Conservation (phyloP, 1,284 basidiomycete genomes). For the Erythrobasidium hasegawianum region DNA sequence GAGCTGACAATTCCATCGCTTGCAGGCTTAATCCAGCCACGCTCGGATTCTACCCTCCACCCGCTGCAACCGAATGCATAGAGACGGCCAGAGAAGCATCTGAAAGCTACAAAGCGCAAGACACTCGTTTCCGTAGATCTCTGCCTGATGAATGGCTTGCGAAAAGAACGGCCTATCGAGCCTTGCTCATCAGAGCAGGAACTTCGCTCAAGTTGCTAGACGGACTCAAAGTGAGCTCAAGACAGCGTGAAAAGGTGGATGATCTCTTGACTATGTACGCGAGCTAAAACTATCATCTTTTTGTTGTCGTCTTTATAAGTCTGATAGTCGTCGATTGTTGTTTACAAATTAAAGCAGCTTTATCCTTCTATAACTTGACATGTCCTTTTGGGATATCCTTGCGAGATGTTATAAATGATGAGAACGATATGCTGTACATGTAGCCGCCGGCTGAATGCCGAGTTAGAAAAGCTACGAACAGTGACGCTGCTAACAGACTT, state of each 20-base stretch:
- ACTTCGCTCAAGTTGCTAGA: conserved; percentile 66
- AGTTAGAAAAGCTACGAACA: too few relatives aligned
- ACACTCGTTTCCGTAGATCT: conserved; percentile 77
- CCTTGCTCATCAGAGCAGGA: conserved; percentile 73
- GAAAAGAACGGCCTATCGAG: conserved; percentile 78
- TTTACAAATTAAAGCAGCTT: too few relatives aligned
- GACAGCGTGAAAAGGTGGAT: conserved; percentile 30
- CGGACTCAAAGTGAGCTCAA: conserved; percentile 63
- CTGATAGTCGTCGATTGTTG: too few relatives aligned
- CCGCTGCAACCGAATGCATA: conserved; percentile 8
- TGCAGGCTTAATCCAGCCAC: conserved; percentile 93
- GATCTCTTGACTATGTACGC: conserved; percentile 36
- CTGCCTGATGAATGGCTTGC: conserved; percentile 81
- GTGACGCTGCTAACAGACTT: too few relatives aligned
- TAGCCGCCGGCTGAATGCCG: too few relatives aligned
- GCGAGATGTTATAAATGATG: too few relatives aligned
- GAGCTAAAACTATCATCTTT: neutral
- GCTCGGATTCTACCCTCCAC: conserved; percentile 76
- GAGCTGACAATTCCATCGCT: conserved; percentile 26
- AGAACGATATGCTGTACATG: too few relatives aligned
- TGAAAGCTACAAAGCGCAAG: conserved; percentile 53
- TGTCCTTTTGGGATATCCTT: too few relatives aligned
- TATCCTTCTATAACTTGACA: too few relatives aligned
- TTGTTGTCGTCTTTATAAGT: too few relatives aligned
- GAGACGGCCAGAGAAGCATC: conserved; percentile 7